Evolutionary conservation across 73 alveolate genomes (phyloP).

Genomic region (Paramecium caudatum): DNA sequence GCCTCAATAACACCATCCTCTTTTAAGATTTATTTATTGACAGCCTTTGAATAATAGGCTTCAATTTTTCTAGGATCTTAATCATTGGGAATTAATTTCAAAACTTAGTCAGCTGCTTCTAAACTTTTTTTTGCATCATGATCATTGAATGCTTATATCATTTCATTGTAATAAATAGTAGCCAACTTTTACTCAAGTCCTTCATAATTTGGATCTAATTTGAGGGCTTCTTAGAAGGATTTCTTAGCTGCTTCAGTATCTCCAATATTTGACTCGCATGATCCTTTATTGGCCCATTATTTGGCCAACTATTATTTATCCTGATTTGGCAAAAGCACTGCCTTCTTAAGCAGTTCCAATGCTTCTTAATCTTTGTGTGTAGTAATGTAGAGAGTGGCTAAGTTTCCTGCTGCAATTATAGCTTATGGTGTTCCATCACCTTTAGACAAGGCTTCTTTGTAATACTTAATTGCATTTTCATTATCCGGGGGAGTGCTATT

Average conservation of each 20-base stretch:
- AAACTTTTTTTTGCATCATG: neutral
- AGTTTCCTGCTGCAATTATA: neutral
- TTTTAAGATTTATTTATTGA: neutral
- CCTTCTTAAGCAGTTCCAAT: neutral
- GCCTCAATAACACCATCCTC: constrained; percentile 23
- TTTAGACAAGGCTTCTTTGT: neutral
- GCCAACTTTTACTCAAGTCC: neutral
- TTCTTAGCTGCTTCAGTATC: neutral
- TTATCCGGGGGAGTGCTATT: neutral
- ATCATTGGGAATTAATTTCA: neutral
- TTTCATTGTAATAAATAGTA: neutral
- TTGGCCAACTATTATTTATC: neutral
- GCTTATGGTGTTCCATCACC: neutral
- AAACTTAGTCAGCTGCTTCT: neutral
- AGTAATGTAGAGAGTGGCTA: neutral
- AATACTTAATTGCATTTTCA: constrained; percentile 5
- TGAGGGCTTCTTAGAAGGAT: neutral
- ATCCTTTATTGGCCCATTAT: neutral
- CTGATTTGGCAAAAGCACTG: neutral
- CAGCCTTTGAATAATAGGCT: constrained; percentile 46
- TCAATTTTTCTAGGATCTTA: neutral
- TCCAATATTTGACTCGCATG: neutral
- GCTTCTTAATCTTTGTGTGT: neutral
- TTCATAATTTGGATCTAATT: constrained; percentile 19
- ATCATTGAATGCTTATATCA: neutral